phyloP scores from a whole-genome alignment of 805 yeast genomes.

The Lachancea nothofagi region DNA sequence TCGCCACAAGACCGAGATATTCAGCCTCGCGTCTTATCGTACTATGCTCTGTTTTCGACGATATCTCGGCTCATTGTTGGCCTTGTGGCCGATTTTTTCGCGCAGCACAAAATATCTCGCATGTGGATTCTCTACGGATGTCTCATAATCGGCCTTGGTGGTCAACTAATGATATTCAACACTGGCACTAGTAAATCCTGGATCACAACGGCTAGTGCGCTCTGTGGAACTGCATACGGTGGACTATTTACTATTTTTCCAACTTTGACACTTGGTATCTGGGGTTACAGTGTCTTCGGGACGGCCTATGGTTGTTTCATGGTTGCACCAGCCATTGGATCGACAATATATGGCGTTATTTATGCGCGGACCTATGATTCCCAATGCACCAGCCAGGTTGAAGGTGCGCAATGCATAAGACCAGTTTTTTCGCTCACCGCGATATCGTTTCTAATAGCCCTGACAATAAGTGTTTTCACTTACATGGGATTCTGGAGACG shows the following conservation, averaged over 20 bases:
- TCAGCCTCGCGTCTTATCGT: constrained; percentile 44
- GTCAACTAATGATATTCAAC: constrained; percentile 33
- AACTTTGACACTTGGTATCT: constrained; percentile 70
- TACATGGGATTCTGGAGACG: constrained; percentile 9
- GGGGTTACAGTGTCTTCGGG: constrained; percentile 87
- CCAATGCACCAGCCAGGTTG: constrained; percentile 17
- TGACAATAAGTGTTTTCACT: background rate
- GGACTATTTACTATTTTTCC: constrained; percentile 84
- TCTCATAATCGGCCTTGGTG: constrained; percentile 33
- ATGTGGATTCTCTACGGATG: constrained; percentile 31
- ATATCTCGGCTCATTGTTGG: constrained; percentile 63
- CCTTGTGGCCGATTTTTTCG: constrained; percentile 56
- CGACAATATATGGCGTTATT: constrained; percentile 58
- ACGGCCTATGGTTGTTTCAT: constrained; percentile 90
- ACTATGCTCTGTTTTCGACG: constrained; percentile 66
- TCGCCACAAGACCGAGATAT: constrained; percentile 16
- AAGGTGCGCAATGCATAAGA: constrained; percentile 17
- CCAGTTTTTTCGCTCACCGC: constrained; percentile 19
- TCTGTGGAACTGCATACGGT: constrained; percentile 73
- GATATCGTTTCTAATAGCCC: constrained; percentile 12
- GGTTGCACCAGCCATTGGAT: constrained; percentile 83
- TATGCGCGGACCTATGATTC: constrained; percentile 63
- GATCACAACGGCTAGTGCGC: constrained; percentile 35
- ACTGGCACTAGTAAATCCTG: constrained; percentile 17
- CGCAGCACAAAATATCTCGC: constrained; percentile 28